Percentiles rank a stretch among this genome's conserved stretches.
phyloP scores from a whole-genome alignment of 31 red algal species.

The Asparagopsis taxiformis region DNA sequence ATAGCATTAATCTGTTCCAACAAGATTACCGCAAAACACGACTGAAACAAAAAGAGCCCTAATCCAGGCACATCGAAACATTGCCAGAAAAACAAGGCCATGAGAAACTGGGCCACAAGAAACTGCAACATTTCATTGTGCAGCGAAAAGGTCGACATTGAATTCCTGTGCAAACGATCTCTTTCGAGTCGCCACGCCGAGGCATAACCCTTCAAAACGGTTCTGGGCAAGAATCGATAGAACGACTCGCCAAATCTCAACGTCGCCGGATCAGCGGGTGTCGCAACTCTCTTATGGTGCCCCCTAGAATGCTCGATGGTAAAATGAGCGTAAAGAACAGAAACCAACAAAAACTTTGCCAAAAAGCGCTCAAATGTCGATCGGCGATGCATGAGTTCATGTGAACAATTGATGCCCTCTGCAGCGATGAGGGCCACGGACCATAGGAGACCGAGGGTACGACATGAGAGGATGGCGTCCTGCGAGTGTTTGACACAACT shows the following conservation, averaged over 20 bases:
- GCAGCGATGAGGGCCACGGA: conserved; percentile 69
- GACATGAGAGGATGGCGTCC: background rate
- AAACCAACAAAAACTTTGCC: conserved; percentile 37
- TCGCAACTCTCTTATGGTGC: conserved; percentile 80
- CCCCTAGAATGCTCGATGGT: conserved; percentile 78
- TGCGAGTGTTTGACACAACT: background rate
- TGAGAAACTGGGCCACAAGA: conserved; percentile 9
- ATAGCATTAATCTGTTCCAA: conserved; percentile 90
- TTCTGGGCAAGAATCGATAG: conserved; percentile 74
- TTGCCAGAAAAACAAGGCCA: conserved; percentile 3
- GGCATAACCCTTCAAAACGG: conserved; percentile 33
- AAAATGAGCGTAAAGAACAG: conserved; percentile 76
- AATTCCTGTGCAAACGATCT: conserved; percentile 9
- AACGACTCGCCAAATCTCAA: conserved; percentile 73
- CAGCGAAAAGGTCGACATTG: background rate
- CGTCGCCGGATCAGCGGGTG: conserved; percentile 78
- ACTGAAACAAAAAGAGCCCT: conserved; percentile 50
- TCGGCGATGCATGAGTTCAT: conserved; percentile 84
- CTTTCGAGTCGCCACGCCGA: conserved; percentile 82
- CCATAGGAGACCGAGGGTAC: conserved; percentile 31
- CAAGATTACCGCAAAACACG: conserved; percentile 50
- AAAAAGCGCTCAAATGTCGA: conserved; percentile 25
- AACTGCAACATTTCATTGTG: conserved; percentile 50
- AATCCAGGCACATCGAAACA: conserved; percentile 20
- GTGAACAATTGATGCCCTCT: conserved; percentile 71